Evolutionary conservation across 192 early-diverging fungal genomes (phyloP), one percentile per base, ranked within the genome.

Genomic region (Rhizoclosmatium sp.): DNA sequence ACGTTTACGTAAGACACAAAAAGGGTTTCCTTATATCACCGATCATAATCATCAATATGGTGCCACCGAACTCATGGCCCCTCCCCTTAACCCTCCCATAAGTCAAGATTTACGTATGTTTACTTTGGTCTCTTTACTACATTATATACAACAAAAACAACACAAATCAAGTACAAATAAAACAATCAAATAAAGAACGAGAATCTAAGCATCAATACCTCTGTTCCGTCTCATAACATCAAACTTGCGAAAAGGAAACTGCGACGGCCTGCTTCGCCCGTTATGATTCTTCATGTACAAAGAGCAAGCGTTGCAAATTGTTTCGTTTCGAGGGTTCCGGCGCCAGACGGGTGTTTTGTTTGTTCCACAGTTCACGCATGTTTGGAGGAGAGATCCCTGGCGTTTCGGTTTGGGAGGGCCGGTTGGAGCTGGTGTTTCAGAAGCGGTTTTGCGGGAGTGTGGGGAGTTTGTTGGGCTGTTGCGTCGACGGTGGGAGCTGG

Each of bases 241-340:
- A 7, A 10, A 9, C 46, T 69, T 69, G 7, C 67, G 4, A 47
- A 69, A 69, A 5, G 67, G 67, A 47, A 69, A 69, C 67, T n/a
- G 31, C 10, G 67, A 19, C 39, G 67, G 67, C 10, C 67, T 19
- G 21, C 46, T 44, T 10, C 4, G 4, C 10, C 67, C 67, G 16
- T 39, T 16, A 23, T 69, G 67, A 54, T 7, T 16, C 67, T 69
- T 69, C 61, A 21, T 19, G 21, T 69, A 69, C 31, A 69, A 1
- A 14, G 31, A 23, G 44, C 67, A 69, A 19, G 67, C 67, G 44
- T 69, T 69, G 21, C 67, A 69, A 69, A 69, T 69, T 14, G 44
- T 9, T 12, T 54, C 16, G 51, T 54, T 54, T 7, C 5, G 51
- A 12, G 51, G 51, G 51, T 54, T 16, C 1, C 51, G 51, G 16